Conservation (phyloP, 306 rosid genomes). For the Trifolium dubium region DNA sequence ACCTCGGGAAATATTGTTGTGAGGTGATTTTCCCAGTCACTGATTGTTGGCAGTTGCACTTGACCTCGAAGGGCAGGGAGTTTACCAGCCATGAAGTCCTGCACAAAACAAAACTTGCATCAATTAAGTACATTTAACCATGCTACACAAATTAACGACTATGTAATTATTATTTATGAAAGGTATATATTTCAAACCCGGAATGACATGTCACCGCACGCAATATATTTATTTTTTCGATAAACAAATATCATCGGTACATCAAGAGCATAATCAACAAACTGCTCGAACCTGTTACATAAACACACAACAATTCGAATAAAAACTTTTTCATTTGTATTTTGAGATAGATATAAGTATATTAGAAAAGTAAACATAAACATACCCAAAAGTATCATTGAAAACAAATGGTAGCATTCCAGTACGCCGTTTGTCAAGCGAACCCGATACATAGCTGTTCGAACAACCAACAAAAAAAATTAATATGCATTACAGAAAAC, state of each 20-base stretch:
- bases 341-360: neutral
- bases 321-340: neutral
- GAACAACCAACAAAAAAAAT: neutral
- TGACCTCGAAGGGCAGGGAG: conserved; percentile 74
- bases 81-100: conserved; percentile 85
- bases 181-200: conserved; percentile 51
- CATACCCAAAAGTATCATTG: conserved; percentile 77
- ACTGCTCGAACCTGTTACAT: conserved; percentile 73
- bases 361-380: neutral
- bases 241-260: conserved; percentile 85
- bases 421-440: conserved; percentile 48
- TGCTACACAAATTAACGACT: neutral
- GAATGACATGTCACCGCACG: conserved; percentile 78
- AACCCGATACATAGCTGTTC: conserved; percentile 15
- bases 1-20: conserved; percentile 89
- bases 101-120: conserved; percentile 38
- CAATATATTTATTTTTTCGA: conserved; percentile 69
- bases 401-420: conserved; percentile 95
- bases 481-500: neutral
- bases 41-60: conserved; percentile 70
- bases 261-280: conserved; percentile 86
- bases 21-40: conserved; percentile 92
- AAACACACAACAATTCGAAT: neutral
- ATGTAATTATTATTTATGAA: too few species aligned
- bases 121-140: neutral